Evolutionary conservation across 768 basidiomycete genomes (phyloP).

Genomic region (Tricholoma flavovirens): DNA sequence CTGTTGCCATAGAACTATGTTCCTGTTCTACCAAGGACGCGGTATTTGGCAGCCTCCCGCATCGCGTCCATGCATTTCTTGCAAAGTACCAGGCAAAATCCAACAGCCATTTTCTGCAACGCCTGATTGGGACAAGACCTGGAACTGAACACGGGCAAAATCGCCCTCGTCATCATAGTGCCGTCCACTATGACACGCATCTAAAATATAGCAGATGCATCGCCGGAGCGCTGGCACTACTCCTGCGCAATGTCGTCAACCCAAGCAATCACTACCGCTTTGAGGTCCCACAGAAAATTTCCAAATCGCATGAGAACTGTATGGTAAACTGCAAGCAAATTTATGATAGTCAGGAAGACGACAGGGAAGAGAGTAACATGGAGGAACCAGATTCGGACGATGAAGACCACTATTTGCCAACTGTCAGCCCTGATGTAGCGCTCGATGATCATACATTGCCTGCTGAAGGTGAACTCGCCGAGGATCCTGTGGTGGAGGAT

Average conservation of each 20-base stretch:
- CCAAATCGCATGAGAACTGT: neutral
- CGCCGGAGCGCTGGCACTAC: neutral
- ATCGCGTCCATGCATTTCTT: neutral
- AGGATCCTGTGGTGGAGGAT: too few relatives aligned
- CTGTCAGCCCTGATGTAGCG: neutral
- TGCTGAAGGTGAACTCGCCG: too few relatives aligned
- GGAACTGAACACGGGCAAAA: slow-evolving; percentile 3
- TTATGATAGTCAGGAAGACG: too few relatives aligned
- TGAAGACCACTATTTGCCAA: neutral
- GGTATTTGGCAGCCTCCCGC: neutral
- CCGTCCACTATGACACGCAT: slow-evolving; percentile 6
- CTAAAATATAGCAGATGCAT: neutral
- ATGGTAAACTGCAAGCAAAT: neutral
- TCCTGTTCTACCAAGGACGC: neutral
- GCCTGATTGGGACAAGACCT: slow-evolving; percentile 9
- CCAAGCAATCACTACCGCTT: neutral
- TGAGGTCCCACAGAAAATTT: neutral
- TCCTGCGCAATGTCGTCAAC: neutral
- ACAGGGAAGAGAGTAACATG: too few relatives aligned
- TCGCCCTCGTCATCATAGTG: neutral
- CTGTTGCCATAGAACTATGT: neutral
- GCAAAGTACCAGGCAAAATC: neutral
- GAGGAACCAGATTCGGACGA: too few relatives aligned
- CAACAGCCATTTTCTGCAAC: slow-evolving; percentile 5
- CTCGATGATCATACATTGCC: neutral